Evolutionary conservation across 805 yeast species (phyloP).

Genomic region (Metschnikowia continentalis): DNA sequence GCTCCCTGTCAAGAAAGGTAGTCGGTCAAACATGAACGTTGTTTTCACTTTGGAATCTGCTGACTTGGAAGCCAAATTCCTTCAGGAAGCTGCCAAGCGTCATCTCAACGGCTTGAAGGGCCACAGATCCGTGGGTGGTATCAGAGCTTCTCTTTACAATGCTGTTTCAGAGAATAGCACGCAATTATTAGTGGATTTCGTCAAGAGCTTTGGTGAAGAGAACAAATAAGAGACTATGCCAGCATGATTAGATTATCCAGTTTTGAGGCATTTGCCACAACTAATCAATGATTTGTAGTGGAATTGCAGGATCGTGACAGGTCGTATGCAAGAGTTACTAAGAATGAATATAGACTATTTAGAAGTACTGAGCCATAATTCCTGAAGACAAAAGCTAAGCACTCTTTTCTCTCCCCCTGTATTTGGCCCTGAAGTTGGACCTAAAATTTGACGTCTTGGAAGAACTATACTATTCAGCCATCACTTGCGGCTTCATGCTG

Average conservation of each 20-base stretch:
- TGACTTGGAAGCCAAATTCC: constrained; percentile 64
- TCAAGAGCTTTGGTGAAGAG: constrained; percentile 55
- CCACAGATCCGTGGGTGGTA: constrained; percentile 96
- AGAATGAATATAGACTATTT: not conserved
- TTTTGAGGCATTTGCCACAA: not conserved
- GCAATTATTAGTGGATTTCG: constrained; percentile 50
- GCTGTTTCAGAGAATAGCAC: constrained; percentile 70
- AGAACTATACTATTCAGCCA: not conserved
- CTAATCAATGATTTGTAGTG: not conserved
- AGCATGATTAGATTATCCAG: not conserved
- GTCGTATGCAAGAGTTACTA: not conserved
- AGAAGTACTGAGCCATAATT: not conserved
- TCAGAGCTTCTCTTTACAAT: constrained; percentile 89
- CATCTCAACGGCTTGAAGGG: constrained; percentile 83
- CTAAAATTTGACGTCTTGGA: not conserved
- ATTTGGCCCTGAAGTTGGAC: too few species aligned
- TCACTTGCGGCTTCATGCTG: not conserved
- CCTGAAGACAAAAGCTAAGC: not conserved
- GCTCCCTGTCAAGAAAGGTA: constrained; percentile 57
- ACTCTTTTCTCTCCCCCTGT: too few species aligned
- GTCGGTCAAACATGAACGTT: constrained; percentile 87
- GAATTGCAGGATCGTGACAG: not conserved
- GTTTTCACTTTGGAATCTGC: constrained; percentile 74
- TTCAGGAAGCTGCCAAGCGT: constrained; percentile 57
- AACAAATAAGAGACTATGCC: not conserved